Evolutionary conservation across 192 early-diverging fungal species (phyloP), one percentile per base, ranked within the genome.

Genomic region (Geosiphon pyriformis): DNA sequence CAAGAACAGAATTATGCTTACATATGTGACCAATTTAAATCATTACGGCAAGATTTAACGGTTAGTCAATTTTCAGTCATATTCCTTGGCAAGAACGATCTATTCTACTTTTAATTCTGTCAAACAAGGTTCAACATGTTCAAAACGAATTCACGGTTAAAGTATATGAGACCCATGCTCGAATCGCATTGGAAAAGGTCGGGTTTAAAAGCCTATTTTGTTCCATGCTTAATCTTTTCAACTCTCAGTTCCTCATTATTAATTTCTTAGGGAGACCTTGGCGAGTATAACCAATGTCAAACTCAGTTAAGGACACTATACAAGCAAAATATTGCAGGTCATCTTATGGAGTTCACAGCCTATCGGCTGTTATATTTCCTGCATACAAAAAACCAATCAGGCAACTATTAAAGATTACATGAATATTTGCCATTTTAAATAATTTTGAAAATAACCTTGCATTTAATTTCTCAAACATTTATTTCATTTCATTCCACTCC

Each of bases 211-310:
- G n/a, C n/a, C n/a, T n/a, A n/a, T n/a, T n/a, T n/a, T n/a, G n/a
- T n/a, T n/a, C n/a, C n/a, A n/a, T n/a, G n/a, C n/a, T n/a, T n/a
- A n/a, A n/a, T n/a, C n/a, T n/a, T n/a, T n/a, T n/a, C n/a, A n/a
- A n/a, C n/a, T n/a, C n/a, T n/a, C n/a, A n/a, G n/a, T n/a, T 34
- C 22, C 18, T 62, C 34, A 20, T 34, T 12, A 17, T 10, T 34
- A 56, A 57, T 56, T 30, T 67, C 66, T 1, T 70, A 90, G 85
- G 81, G 90, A 49, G 96, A 99, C 70, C 79, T 99, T 25, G 95
- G 95, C 69, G 96, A 99, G 80, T 99, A 88, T 78, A 99, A 99
- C 67, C 95, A 96, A 70, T 98, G 95, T 72, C 93, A 95, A 74
- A 93, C 91, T 4, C 94, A 98, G 73, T 77, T 99, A 37, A 93